Evolutionary conservation across 345 rosid genomes (phyloP).

Genomic region (Heritiera fomes): DNA sequence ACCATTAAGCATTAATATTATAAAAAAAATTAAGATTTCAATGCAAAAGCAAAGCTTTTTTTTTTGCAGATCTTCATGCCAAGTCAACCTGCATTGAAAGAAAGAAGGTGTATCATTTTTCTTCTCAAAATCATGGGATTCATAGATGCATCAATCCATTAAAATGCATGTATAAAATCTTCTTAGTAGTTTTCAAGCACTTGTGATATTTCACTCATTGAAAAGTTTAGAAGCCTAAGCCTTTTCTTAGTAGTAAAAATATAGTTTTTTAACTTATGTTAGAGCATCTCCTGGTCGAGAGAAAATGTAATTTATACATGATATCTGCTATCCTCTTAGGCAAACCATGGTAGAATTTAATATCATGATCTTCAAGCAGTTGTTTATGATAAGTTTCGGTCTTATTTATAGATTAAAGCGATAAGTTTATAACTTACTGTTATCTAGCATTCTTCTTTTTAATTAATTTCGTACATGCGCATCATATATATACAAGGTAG

Average conservation of each 20-base stretch:
- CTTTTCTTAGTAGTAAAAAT: neutral
- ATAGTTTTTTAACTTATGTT: neutral
- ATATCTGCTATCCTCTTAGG: neutral
- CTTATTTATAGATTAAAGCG: neutral
- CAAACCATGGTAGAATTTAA: neutral
- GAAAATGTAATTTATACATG: neutral
- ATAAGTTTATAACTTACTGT: neutral
- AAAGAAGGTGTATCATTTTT: neutral
- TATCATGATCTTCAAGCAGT: neutral
- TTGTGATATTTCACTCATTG: neutral
- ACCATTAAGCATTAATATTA: neutral
- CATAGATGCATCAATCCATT: neutral
- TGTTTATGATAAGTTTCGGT: neutral
- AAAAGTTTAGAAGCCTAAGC: neutral
- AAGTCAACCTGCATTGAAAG: neutral
- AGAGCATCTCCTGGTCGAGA: neutral
- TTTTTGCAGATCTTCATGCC: too few relatives aligned
- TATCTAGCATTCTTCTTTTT: neutral
- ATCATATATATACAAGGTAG: neutral
- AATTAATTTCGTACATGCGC: neutral
- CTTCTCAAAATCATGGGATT: neutral
- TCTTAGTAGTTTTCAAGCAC: neutral
- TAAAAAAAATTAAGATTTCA: neutral
- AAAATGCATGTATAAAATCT: neutral
- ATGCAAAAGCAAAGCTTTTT: neutral